These are phyloP conservation scores for Akanthomyces dipterigenus DNA, from an alignment of 2,329 filamentous ascomycete species.

Conservation along the genomic window DNA sequence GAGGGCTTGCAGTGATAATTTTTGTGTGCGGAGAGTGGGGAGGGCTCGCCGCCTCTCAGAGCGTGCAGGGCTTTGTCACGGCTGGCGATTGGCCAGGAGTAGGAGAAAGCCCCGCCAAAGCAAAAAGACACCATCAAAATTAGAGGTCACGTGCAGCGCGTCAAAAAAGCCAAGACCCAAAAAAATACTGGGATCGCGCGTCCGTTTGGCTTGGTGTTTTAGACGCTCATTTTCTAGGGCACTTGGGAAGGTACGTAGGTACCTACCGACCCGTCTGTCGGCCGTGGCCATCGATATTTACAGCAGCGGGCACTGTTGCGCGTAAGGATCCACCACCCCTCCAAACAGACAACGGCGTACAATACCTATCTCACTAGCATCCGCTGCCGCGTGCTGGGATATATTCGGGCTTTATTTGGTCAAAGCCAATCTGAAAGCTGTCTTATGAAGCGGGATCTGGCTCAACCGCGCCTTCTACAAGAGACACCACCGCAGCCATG, in stretches of 20 bases:
- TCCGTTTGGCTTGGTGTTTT: neutral
- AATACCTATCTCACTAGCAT: slow-evolving; percentile 1
- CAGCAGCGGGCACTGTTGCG: neutral
- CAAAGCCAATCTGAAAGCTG: neutral
- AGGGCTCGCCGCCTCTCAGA: slow-evolving; percentile 28
- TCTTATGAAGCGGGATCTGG: neutral
- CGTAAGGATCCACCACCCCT: slow-evolving; percentile 9
- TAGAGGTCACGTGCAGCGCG: neutral
- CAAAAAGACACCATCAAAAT: slow-evolving; percentile 14
- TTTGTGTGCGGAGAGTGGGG: slow-evolving; percentile 36
- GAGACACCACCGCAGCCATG: slow-evolving; percentile 44
- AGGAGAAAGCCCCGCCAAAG: neutral
- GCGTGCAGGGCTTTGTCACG: slow-evolving; percentile 31
- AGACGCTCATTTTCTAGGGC: neutral
- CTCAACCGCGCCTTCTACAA: neutral
- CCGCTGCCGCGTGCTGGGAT: neutral
- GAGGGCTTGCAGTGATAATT: slow-evolving; percentile 31
- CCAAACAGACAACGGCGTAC: slow-evolving; percentile 3
- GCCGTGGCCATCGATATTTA: neutral
- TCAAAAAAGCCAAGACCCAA: neutral
- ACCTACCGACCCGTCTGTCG: neutral
- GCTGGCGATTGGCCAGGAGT: slow-evolving; percentile 26
- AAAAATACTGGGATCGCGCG: neutral
- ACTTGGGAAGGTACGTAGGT: no score
- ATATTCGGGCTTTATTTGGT: neutral